Conservation (phyloP, 352 stramenopile species). For the Phytophthora cactorum region DNA sequence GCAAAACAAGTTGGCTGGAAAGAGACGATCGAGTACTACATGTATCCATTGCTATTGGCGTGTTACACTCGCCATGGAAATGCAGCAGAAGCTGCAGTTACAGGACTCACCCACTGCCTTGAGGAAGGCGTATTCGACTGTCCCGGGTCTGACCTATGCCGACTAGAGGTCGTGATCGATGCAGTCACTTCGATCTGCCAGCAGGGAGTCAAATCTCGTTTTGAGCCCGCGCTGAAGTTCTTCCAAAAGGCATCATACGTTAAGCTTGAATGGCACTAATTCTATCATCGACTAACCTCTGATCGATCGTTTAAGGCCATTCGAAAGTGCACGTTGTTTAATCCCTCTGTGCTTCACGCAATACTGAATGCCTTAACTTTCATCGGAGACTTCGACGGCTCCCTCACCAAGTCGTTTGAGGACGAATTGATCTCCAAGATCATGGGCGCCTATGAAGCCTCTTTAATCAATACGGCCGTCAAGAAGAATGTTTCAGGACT, state of each 20-base stretch:
- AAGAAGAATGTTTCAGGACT: background rate
- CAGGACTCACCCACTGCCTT: constrained; percentile 61
- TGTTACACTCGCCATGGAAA: constrained; percentile 80
- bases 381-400: constrained; percentile 75
- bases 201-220: constrained; percentile 79
- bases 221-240: constrained; percentile 62
- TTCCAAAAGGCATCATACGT: constrained; percentile 60
- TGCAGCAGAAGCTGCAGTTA: constrained; percentile 56
- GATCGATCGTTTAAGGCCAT: constrained; percentile 45
- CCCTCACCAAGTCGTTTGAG: constrained; percentile 67
- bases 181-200: constrained; percentile 75
- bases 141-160: constrained; percentile 40
- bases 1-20: constrained; percentile 28
- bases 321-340: constrained; percentile 50
- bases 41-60: constrained; percentile 78
- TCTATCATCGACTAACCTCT: background rate
- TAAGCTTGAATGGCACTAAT: background rate
- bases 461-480: constrained; percentile 28
- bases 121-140: constrained; percentile 66
- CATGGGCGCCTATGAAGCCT: constrained; percentile 69
- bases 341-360: constrained; percentile 61
- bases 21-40: constrained; percentile 66
- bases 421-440: constrained; percentile 78
- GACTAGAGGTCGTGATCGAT: constrained; percentile 64
- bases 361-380: constrained; percentile 78